Conservation (phyloP, 1,284 basidiomycete species). For the Malassezia cuniculi region DNA sequence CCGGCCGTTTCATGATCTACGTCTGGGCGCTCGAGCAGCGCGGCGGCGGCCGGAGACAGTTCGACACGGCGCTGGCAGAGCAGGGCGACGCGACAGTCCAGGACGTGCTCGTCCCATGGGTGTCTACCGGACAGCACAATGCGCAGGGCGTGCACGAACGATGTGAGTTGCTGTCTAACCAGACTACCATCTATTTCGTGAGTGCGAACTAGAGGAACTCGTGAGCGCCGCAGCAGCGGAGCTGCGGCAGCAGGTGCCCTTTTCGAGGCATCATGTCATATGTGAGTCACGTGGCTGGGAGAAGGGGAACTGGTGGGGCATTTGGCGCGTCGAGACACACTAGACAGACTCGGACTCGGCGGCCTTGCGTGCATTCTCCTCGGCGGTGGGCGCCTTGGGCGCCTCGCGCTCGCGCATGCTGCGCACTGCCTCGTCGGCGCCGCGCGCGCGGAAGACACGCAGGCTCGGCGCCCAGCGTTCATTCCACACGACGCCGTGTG, state of each 20-base stretch:
- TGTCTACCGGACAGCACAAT: slow-evolving; percentile 18
- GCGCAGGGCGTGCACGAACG: slow-evolving; percentile 24
- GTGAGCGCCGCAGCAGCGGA: slow-evolving; percentile 23
- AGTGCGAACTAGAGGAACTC: slow-evolving; percentile 34
- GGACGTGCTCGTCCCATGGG: slow-evolving; percentile 43
- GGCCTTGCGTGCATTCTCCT: too few relatives aligned
- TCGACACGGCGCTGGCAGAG: slow-evolving; percentile 14
- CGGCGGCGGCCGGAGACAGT: slow-evolving; percentile 30
- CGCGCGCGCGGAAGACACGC: slow-evolving; percentile 47
- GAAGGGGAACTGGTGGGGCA: slow-evolving; percentile 43
- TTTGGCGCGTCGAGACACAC: slow-evolving; percentile 28
- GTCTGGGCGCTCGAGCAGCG: slow-evolving; percentile 99
- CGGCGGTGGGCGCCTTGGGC: too few relatives aligned
- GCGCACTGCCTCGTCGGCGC: slow-evolving; percentile 10
- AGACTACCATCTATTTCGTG: slow-evolving; percentile 42
- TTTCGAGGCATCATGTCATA: slow-evolving; percentile 11
- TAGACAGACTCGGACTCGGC: too few relatives aligned
- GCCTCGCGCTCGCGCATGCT: too few relatives aligned
- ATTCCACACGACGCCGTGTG: slow-evolving; percentile 61
- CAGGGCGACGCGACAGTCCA: slow-evolving; percentile 10
- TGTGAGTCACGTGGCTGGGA: slow-evolving; percentile 39
- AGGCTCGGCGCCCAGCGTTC: slow-evolving; percentile 58
- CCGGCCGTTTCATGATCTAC: slow-evolving; percentile 75
- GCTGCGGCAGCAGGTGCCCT: slow-evolving; percentile 8
- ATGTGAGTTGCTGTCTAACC: slow-evolving; percentile 16